phyloP scores from a whole-genome alignment of 148 eudicot genomes.

The Linanthus parryae region DNA sequence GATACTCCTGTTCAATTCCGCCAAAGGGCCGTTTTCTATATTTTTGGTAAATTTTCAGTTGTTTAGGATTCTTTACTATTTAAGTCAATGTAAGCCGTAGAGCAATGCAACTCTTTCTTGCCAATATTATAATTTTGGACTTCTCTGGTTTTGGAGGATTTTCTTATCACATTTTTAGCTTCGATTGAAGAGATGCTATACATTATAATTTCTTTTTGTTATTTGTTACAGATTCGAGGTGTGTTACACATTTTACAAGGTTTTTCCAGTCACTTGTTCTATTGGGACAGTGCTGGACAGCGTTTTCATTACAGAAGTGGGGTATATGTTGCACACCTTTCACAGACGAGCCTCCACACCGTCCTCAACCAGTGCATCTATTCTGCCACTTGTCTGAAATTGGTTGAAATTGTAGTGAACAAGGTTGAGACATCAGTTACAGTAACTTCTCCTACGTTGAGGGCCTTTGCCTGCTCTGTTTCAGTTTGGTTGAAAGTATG shows the following conservation, averaged over 20 bases:
- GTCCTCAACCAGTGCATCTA: conserved; percentile 61
- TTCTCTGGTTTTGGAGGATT: not conserved
- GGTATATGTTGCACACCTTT: conserved; percentile 62
- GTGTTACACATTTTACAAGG: conserved; percentile 78
- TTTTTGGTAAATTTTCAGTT: no score
- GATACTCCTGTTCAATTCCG: no score
- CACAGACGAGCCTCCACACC: conserved; percentile 54
- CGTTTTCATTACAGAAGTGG: conserved; percentile 50
- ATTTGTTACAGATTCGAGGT: conserved; percentile 54
- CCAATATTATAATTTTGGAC: no score
- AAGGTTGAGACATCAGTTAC: conserved; percentile 36
- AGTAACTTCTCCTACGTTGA: conserved; percentile 55
- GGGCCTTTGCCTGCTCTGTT: conserved; percentile 58
- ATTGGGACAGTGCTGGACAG: conserved; percentile 51
- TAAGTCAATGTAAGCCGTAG: no score
- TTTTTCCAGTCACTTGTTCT: conserved; percentile 54
- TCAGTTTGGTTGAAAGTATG: conserved; percentile 67
- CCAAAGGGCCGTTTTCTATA: no score
- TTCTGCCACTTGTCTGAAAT: conserved; percentile 68
- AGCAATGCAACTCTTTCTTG: not conserved
- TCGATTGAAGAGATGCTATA: no score
- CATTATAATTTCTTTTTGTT: no score
- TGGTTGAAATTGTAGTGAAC: conserved; percentile 40
- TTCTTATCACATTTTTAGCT: no score
- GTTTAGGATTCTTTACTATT: no score